A percentile compares a stretch with the other conserved stretches of the same genome.
Conservation (phyloP, 2,329 filamentous ascomycete genomes). For the Cryphonectria naterciae region DNA sequence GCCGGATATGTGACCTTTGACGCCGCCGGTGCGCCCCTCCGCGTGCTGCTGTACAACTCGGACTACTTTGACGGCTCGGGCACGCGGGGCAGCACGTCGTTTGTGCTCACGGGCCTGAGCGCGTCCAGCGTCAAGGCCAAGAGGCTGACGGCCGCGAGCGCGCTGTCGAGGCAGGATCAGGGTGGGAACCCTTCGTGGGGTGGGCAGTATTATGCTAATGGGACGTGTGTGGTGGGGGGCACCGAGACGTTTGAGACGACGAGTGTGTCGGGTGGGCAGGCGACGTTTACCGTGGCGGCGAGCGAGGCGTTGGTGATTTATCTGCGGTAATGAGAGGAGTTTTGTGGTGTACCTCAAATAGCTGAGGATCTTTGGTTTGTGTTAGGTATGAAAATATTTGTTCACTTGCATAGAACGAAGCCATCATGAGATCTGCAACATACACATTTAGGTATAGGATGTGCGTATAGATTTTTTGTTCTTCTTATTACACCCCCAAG, state of each 20-base stretch:
- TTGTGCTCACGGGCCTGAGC: slow-evolving; percentile 48
- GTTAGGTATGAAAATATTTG: too few relatives aligned
- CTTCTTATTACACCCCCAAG: too few relatives aligned
- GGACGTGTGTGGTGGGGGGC: slow-evolving; percentile 48
- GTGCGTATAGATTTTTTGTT: too few relatives aligned
- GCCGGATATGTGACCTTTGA: slow-evolving; percentile 53
- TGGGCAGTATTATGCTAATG: slow-evolving; percentile 51
- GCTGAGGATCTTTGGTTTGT: too few relatives aligned
- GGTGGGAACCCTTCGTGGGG: slow-evolving; percentile 48
- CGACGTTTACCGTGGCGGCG: slow-evolving; percentile 46
- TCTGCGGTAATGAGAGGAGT: slow-evolving; percentile 37
- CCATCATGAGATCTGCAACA: too few relatives aligned
- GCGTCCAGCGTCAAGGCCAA: slow-evolving; percentile 44
- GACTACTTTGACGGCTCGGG: slow-evolving; percentile 45
- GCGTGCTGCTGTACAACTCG: slow-evolving; percentile 51
- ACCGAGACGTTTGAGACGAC: slow-evolving; percentile 44
- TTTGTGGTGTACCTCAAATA: too few relatives aligned
- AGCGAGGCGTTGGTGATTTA: slow-evolving; percentile 55
- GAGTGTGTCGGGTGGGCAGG: slow-evolving; percentile 41
- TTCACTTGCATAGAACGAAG: too few relatives aligned
- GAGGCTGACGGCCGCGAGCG: slow-evolving; percentile 49
- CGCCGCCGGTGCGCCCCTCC: slow-evolving; percentile 40
- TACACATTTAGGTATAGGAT: too few relatives aligned
- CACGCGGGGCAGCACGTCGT: slow-evolving; percentile 42
- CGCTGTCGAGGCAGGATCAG: slow-evolving; percentile 48